Percentiles rank a stretch among this genome's conserved stretches.
These are phyloP conservation scores for Apiotrichum sp. DNA, from an alignment of 1,284 basidiomycete genomes.

Conservation along the genomic window DNA sequence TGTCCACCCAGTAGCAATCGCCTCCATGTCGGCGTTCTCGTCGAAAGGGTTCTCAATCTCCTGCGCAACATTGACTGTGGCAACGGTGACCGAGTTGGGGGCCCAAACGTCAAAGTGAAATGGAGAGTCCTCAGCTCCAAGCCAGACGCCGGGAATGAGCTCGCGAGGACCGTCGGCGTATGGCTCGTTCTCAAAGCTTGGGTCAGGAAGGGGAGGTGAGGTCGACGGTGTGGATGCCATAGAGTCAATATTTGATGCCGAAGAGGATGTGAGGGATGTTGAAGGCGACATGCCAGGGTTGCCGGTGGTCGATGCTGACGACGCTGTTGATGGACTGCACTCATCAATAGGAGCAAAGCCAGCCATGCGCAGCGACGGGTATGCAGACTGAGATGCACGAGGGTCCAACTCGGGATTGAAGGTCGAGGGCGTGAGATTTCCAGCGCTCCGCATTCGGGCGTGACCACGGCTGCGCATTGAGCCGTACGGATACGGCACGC, in stretches of 20 bases:
- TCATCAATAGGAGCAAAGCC: slow-evolving; percentile 26
- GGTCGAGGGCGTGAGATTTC: slow-evolving; percentile 2
- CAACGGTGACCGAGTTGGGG: slow-evolving; percentile 10
- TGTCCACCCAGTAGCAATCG: slow-evolving; percentile 5
- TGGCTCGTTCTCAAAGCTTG: slow-evolving; percentile 46
- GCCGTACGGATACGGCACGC: slow-evolving; percentile 16
- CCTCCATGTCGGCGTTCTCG: slow-evolving; percentile 4
- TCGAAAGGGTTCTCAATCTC: slow-evolving; percentile 78
- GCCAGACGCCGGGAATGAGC: slow-evolving; percentile 80
- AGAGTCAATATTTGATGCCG: slow-evolving; percentile 11
- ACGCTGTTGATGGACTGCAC: background rate
- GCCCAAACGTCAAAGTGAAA: slow-evolving; percentile 44
- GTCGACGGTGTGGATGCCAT: slow-evolving; percentile 13
- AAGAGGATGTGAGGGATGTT: slow-evolving; percentile 9
- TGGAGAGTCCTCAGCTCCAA: slow-evolving; percentile 91
- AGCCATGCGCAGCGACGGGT: slow-evolving; percentile 6
- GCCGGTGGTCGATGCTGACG: background rate
- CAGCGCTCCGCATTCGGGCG: slow-evolving; percentile 27
- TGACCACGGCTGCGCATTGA: slow-evolving; percentile 17
- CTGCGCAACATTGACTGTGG: slow-evolving; percentile 87
- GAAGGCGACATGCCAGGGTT: slow-evolving; percentile 15
- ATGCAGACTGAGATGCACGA: slow-evolving; percentile 18
- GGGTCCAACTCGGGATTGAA: slow-evolving; percentile 9
- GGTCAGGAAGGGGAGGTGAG: slow-evolving; percentile 9
- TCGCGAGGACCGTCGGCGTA: slow-evolving; percentile 83